Base-by-base conservation (phyloP, 768 basidiomycete genomes). In the Collybia sordida region DNA sequence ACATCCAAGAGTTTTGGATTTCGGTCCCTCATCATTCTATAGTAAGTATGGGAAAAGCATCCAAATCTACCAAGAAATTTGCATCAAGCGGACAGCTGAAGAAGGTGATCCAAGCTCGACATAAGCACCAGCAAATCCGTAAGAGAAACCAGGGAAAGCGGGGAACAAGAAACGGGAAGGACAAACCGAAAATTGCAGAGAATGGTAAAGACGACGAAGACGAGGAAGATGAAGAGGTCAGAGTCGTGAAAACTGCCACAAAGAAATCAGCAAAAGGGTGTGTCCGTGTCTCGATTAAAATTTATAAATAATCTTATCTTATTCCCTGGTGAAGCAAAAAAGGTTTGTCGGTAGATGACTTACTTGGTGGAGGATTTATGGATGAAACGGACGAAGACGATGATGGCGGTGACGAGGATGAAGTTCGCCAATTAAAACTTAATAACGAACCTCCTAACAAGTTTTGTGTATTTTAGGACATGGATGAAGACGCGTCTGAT, bases 41-140 rank as follows among this genome's bases (percentile, higher is more conserved):
- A 51, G n/a, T 4, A 77, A 51, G n/a, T 4, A 77, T 77, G 76
- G 74, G 70, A 9, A 74, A 70, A 58, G 81, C 84, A 17, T 71
- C 81, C 34, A 95, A 95, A 68, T 82, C 90, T 0, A 88, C 88
- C 9, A 85, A 86, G 63, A 93, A 95, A 71, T 95, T 95, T 58
- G 89, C 86, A 7, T 75, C 90, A 3, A 92, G 89, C 51, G 95
- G 95, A 1, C 85, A 88, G 62, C 82, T 98, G 46, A 91, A 92
- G 62, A 88, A 90, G 56, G 82, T 84, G 17, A 97, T 98, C 44
- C 79, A 91, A 59, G 79, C 85, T 4, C 77, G 95, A n/a, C 81
- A 85, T 50, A 90, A 92, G 59, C 82, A 86, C 59, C 86, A 93
- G 61, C 80, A 90, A 61, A 72, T 82, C 53, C 80, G 82, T 59